phyloP scores from a whole-genome alignment of 768 basidiomycete species.

The Kwoniella newhampshirensis region DNA sequence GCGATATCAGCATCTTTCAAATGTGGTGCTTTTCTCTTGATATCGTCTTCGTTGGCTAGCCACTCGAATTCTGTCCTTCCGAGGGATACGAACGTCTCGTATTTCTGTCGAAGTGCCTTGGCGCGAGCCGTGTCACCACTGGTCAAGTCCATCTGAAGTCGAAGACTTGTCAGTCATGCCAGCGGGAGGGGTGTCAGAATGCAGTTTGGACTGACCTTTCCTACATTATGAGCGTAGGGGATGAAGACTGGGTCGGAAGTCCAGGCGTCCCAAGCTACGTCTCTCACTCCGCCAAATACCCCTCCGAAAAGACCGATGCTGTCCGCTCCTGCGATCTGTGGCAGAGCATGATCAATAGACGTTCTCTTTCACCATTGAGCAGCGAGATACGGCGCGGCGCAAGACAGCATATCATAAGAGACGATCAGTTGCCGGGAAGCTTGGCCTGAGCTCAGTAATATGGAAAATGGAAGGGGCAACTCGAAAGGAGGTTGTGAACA shows the following conservation, averaged over 20 bases:
- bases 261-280: constrained; percentile 47
- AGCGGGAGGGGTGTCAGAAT: too few species aligned
- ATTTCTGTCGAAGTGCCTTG: constrained; percentile 16
- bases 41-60: constrained; percentile 30
- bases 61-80: constrained; percentile 29
- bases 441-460: too few species aligned
- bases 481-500: too few species aligned
- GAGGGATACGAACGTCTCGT: constrained; percentile 14
- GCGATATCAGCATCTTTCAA: constrained; percentile 20
- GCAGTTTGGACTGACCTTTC: constrained; percentile 36
- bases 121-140: constrained; percentile 11
- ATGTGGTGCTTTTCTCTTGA: constrained; percentile 27
- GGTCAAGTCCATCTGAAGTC: constrained; percentile 24
- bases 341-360: neutral
- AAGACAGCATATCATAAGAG: too few species aligned
- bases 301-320: constrained; percentile 10
- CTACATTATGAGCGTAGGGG: constrained; percentile 40
- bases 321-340: constrained; percentile 19
- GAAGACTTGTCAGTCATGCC: neutral
- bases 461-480: too few species aligned
- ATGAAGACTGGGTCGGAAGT: constrained; percentile 40
- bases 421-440: too few species aligned
- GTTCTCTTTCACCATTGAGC: neutral
- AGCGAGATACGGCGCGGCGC: too few species aligned
- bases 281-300: constrained; percentile 17